A percentile compares a stretch with the other conserved stretches of the same genome.
phyloP scores from a whole-genome alignment of 768 basidiomycete species.

The Rhodosporidiobolus sp. region DNA sequence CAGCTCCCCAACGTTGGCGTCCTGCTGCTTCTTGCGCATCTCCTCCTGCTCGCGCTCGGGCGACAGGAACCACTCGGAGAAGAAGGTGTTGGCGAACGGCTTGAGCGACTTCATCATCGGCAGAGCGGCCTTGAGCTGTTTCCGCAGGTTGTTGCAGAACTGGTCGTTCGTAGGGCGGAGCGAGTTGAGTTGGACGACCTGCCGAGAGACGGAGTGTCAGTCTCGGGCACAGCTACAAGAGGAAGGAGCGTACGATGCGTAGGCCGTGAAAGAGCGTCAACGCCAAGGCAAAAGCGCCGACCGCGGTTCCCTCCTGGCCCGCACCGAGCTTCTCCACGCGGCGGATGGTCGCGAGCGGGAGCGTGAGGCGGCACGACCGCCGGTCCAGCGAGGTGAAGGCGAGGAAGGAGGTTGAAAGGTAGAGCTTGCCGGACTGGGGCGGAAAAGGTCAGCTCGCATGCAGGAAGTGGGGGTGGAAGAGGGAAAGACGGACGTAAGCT shows the following conservation, averaged over 20 bases:
- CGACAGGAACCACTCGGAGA: slow-evolving; percentile 66
- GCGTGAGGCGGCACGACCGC: slow-evolving; percentile 83
- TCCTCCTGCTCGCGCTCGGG: slow-evolving; percentile 28
- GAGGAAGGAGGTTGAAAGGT: slow-evolving; percentile 83
- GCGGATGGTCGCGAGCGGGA: slow-evolving; percentile 87
- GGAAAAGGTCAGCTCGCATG: background rate
- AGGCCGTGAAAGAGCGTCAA: slow-evolving; percentile 89
- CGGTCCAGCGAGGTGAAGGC: slow-evolving; percentile 86
- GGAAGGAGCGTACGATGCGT: slow-evolving; percentile 64
- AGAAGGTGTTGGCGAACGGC: slow-evolving; percentile 83
- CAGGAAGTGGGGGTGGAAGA: background rate
- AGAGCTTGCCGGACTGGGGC: slow-evolving; percentile 79
- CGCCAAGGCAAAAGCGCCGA: slow-evolving; percentile 94
- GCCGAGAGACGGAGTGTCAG: background rate
- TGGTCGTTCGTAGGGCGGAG: slow-evolving; percentile 76
- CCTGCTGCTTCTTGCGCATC: slow-evolving; percentile 23
- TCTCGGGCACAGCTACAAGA: background rate
- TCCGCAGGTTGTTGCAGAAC: slow-evolving; percentile 83
- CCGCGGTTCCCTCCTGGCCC: slow-evolving; percentile 53
- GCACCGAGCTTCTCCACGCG: slow-evolving; percentile 91
- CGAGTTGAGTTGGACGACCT: slow-evolving; percentile 84
- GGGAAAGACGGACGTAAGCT: slow-evolving; percentile 37
- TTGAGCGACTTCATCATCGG: slow-evolving; percentile 93
- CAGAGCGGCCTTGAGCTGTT: slow-evolving; percentile 80
- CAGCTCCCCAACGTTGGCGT: slow-evolving; percentile 32